Base-by-base conservation (phyloP, 1,284 basidiomycete genomes). In the Gymnopus androsaceus region DNA sequence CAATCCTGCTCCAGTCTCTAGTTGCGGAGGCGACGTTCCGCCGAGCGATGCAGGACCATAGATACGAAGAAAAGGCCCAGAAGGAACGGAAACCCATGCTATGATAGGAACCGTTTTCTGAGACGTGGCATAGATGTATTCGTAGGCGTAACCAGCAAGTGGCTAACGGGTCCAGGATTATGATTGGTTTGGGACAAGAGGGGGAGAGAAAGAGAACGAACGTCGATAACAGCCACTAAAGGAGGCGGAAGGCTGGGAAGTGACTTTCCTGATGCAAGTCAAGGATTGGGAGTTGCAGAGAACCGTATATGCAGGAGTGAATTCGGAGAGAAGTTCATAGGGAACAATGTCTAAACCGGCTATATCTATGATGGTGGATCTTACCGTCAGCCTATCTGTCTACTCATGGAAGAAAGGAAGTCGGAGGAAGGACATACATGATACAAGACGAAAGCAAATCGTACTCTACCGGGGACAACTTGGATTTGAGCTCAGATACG, bases 211-310 rank as follows among this genome's bases (percentile, higher is more conserved):
- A n/a, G 8, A 42, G 28, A n/a, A 51, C 55, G 2, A 3, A 56
- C 55, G 38, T 56, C 55, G 30, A 56, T 33, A 30, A 56, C 21
- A 14, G 42, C 55, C 9, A 56, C 40, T 17, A n/a, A 14, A 7
- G 55, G 55, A 28, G 30, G 27, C 9, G 49, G 48, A 8, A 56
- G 28, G 14, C 15, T 41, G 17, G 30, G 28, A 27, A 45, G 38
- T 15, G 25, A 25, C 12, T 51, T 34, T 12, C 49, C 55, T 11
- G 55, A 51, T 40, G 34, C 55, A 56, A 31, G 9, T 25, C 17
- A 56, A 19, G 8, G 41, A 21, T 30, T 51, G 31, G 11, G 48
- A 40, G 7, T 51, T 56, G 23, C 36, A 56, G 27, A 56, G 40
- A 31, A 40, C 40, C 17, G 38, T 34, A 17, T 44, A 56, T 14